These are phyloP conservation scores for Alopecurus myosuroides DNA, from an alignment of 176 grass and related monocot genomes.

Conservation along the genomic window DNA sequence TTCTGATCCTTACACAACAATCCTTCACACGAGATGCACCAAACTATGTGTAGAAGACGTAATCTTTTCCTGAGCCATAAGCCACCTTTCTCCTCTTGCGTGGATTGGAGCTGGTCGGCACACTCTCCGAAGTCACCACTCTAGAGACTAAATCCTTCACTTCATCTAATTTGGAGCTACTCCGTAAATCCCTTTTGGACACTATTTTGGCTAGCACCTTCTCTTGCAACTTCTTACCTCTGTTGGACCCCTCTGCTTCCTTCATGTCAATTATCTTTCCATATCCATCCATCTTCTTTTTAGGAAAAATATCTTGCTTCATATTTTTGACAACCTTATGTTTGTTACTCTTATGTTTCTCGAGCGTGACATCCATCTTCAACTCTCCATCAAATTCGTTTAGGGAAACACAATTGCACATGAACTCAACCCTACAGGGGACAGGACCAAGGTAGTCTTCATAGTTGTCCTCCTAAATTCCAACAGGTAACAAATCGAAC, in stretches of 20 bases:
- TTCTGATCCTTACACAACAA: background rate
- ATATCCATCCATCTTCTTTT: background rate
- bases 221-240: background rate
- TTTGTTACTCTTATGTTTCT: background rate
- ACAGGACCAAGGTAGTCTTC: background rate
- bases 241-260: background rate
- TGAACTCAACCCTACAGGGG: background rate
- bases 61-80: background rate
- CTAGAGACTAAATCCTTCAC: background rate
- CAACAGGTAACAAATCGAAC: background rate
- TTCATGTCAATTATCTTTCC: background rate
- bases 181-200: background rate
- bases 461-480: background rate
- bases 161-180: background rate
- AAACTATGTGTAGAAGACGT: conserved; percentile 14
- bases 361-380: background rate
- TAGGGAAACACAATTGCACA: background rate
- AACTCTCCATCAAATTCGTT: background rate
- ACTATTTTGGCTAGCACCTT: background rate
- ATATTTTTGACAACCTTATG: background rate
- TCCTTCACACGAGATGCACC: conserved; percentile 10
- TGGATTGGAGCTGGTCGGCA: background rate
- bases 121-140: background rate
- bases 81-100: background rate
- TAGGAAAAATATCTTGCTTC: background rate